Evolutionary conservation across 192 early-diverging fungal species (phyloP), one percentile per base, ranked within the genome.

Genomic region (Martensiomyces pterosporus): DNA sequence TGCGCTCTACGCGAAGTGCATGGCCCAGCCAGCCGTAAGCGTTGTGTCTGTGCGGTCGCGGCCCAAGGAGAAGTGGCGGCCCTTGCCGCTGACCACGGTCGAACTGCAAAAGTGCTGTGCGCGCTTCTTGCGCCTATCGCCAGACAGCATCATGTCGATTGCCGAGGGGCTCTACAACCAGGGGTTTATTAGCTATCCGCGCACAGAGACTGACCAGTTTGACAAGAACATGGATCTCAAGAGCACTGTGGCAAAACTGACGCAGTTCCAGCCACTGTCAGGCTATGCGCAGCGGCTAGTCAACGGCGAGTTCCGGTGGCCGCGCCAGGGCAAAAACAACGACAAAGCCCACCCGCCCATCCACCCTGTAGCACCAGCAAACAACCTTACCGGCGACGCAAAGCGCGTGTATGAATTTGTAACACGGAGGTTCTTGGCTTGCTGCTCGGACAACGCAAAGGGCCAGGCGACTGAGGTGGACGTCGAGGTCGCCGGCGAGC

Each of bases 281-380:
- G 43, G 34, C 16, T 80, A 75, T 39, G 76, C 67, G 0, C 48
- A 47, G 27, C 79, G 87, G 15, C 65, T 95, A 5, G 56, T 80
- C 0, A 52, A 79, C 39, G 88, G 85, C 8, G 80, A 69, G 22
- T 94, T 92, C 57, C 43, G 53, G 39, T 61, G 63, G 32, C 94
- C 96, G 9, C 80, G 93, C 34, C 78, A 66, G 26, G 96, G 96
- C 3, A 79, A 79, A 21, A 81, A 89, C 52, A 92, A 96, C 58
- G 96, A 98, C 60, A 83, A 94, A 55, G 93, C 96, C 1, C 96
- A 98, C 85, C 96, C 94, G 15, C 96, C 96, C 9, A 98, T 98
- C 55, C 94, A 98, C 60, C 94, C 96, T 1, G 86, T 84, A 0
- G 77, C 63, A 17, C 69, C 60, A 15, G 78, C 77, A 6, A 15